phyloP scores from a whole-genome alignment of 2,329 filamentous ascomycete genomes.

The Camillea tinctor region DNA sequence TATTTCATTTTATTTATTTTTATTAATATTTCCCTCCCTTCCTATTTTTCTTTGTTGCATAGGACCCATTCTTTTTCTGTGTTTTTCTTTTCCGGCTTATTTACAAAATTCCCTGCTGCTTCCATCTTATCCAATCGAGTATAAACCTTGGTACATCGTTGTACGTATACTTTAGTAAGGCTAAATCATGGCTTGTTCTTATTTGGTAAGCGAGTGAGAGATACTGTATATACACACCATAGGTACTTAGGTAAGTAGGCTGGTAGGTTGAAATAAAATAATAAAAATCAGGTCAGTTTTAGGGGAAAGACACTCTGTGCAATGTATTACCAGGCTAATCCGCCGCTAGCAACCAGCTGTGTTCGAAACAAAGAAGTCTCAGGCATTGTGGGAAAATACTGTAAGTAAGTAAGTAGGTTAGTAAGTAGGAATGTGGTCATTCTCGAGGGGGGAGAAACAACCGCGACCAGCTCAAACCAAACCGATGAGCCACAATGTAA shows the following conservation, averaged over 20 bases:
- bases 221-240: neutral
- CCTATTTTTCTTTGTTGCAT: neutral
- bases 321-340: neutral
- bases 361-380: neutral
- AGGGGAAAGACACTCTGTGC: neutral
- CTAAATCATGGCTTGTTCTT: neutral
- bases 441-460: neutral
- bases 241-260: neutral
- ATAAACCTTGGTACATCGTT: neutral
- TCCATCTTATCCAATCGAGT: neutral
- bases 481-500: neutral
- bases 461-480: neutral
- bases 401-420: neutral
- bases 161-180: neutral
- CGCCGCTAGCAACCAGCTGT: neutral
- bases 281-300: neutral
- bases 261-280: neutral
- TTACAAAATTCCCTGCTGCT: neutral
- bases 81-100: neutral
- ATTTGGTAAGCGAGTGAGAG: neutral
- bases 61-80: neutral
- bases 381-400: neutral
- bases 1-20: neutral
- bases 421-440: neutral
- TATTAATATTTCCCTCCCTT: neutral